Percentiles rank a stretch among this genome's conserved stretches.
Conservation (phyloP, 129 eudicot genomes). For the Artemisia argyi region DNA sequence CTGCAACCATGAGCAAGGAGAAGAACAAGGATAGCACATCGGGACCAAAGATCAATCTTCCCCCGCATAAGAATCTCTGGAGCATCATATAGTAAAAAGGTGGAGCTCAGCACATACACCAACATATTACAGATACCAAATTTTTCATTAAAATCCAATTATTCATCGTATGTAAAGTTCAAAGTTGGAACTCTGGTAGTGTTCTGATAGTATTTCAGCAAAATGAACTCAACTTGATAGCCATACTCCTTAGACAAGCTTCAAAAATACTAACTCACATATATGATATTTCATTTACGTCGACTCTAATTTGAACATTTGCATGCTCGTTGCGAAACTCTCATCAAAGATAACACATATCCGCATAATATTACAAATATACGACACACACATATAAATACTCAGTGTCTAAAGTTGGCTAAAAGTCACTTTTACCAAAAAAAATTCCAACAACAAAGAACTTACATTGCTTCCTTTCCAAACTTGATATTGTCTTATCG, state of each 20-base stretch:
- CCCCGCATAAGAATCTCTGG: conserved; percentile 86
- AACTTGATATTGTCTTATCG: conserved; percentile 65
- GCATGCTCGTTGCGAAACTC: too few relatives aligned
- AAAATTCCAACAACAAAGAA: background rate
- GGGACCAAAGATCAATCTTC: conserved; percentile 95
- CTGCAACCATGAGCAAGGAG: conserved; percentile 58
- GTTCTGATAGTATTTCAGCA: background rate
- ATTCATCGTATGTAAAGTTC: background rate
- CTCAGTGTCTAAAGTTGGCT: too few relatives aligned
- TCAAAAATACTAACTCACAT: too few relatives aligned
- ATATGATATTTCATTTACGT: too few relatives aligned
- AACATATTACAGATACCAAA: background rate
- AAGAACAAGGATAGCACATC: conserved; percentile 69
- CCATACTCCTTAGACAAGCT: background rate
- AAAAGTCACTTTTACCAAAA: too few relatives aligned
- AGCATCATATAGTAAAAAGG: conserved; percentile 13
- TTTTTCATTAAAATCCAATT: background rate
- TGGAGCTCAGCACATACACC: background rate
- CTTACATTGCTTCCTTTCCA: conserved; percentile 98
- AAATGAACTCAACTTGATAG: background rate
- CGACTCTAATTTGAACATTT: too few relatives aligned
- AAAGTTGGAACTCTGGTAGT: background rate
- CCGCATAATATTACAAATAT: too few relatives aligned
- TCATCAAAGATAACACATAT: too few relatives aligned
- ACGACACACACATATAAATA: too few relatives aligned